Conservation (phyloP, 2,329 filamentous ascomycete species). For the Diatrype stigma region DNA sequence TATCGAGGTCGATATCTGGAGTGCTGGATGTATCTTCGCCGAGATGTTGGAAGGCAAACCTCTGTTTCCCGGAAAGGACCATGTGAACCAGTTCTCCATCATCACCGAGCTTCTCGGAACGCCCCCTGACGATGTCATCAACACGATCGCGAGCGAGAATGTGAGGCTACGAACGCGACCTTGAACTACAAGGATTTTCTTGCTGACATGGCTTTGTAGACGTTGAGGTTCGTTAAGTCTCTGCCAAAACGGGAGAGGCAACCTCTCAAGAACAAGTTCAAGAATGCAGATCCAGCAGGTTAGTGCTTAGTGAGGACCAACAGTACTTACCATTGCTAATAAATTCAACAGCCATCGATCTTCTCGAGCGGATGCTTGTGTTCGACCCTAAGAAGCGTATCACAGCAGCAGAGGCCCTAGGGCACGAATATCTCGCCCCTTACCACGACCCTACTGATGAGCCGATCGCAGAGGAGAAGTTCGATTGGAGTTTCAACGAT, state of each 20-base stretch:
- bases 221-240: slow-evolving; percentile 93
- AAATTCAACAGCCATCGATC: slow-evolving; percentile 68
- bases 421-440: slow-evolving; percentile 88
- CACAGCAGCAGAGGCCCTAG: slow-evolving; percentile 78
- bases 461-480: slow-evolving; percentile 92
- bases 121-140: slow-evolving; percentile 95
- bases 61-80: slow-evolving; percentile 96
- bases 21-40: slow-evolving; percentile 96
- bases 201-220: slow-evolving; percentile 48
- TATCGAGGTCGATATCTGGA: slow-evolving; percentile 98
- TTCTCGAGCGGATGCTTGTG: slow-evolving; percentile 94
- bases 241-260: slow-evolving; percentile 91
- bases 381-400: slow-evolving; percentile 98
- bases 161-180: slow-evolving; percentile 47
- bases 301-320: slow-evolving; percentile 15
- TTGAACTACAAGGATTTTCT: background rate
- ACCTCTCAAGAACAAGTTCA: slow-evolving; percentile 84
- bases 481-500: slow-evolving; percentile 99
- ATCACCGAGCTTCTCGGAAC: slow-evolving; percentile 97
- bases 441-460: slow-evolving; percentile 98
- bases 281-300: slow-evolving; percentile 86
- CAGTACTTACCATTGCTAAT: background rate
- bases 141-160: slow-evolving; percentile 98
- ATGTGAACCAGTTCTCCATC: slow-evolving; percentile 99
- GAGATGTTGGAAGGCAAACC: slow-evolving; percentile 99